Percentiles rank a stretch among this genome's conserved stretches.
Evolutionary conservation across 768 basidiomycete species (phyloP).

Genomic region (Sarcodon sp.): DNA sequence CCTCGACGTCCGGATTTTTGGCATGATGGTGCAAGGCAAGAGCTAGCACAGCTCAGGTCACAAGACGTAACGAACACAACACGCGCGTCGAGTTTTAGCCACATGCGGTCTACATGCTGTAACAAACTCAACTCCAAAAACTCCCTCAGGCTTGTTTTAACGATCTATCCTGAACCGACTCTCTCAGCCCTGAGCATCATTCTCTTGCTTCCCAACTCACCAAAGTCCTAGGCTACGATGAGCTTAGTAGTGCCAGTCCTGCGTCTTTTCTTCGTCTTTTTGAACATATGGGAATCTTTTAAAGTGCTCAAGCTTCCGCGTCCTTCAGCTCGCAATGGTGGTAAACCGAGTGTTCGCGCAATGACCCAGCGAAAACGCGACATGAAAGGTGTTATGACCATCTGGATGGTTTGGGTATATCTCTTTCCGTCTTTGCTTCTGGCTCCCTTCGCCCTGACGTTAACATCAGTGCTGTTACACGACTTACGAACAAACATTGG

Average conservation of each 20-base stretch:
- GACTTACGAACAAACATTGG: conserved; percentile 53
- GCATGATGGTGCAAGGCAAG: conserved; percentile 40
- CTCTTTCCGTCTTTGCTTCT: background rate
- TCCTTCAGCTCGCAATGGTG: conserved; percentile 36
- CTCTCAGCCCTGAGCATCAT: too few species aligned
- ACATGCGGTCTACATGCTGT: background rate
- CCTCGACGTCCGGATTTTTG: conserved; percentile 84
- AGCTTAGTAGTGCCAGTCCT: conserved; percentile 55
- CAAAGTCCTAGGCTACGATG: conserved; percentile 27
- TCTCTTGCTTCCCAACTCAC: too few species aligned
- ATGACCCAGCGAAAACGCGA: conserved; percentile 67
- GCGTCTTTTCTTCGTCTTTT: conserved; percentile 56
- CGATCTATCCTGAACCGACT: conserved; percentile 4
- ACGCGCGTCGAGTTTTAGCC: background rate
- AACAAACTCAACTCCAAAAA: conserved; percentile 2
- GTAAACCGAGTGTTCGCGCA: conserved; percentile 53
- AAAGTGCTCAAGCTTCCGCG: conserved; percentile 66
- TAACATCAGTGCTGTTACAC: conserved; percentile 48
- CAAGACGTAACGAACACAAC: background rate
- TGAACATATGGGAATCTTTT: conserved; percentile 77
- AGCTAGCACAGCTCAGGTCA: too few species aligned
- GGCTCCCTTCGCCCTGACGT: background rate
- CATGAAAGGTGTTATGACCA: conserved; percentile 74
- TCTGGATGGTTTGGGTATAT: conserved; percentile 81
- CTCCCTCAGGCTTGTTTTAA: conserved; percentile 2